Evolutionary conservation across 257 asterid species (phyloP), one percentile per base, ranked within the genome.

Genomic region (Paraleonurus japonicus): DNA sequence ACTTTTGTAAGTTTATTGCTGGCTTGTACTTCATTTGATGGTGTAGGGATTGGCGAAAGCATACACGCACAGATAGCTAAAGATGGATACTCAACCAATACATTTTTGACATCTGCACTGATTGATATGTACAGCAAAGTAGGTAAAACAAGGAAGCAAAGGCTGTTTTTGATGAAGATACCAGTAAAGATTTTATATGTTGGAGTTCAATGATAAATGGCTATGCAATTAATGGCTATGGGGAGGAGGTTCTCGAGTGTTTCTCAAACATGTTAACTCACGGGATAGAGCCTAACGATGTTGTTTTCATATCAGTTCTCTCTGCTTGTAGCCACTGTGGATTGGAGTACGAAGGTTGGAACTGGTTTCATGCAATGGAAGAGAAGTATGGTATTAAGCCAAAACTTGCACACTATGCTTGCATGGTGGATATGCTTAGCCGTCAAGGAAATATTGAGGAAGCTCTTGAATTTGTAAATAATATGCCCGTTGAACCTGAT

Each of bases 151-250:
- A 61, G 23, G 74, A 81, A 54, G 96, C 90, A 19, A 50, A 75
- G 80, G 62, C 85, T n/a, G 70, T 86, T 74, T 88, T 92, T 55
- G 67, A 78, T 58, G 92, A 80, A 78, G 85, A 50, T 76, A 80
- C 79, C 48, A 64, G 61, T 48, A 59, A 69, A 67, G 94, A 90
- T 78, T 84, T 88, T 48, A 75, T 92, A n/a, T 88, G 96, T 78
- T 92, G 98, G 98, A 92, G 98, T 76, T 92, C 98, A 27, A 89
- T 92, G 98, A 88, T 89, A 67, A 92, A 92, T 35, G 98, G 96
- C 4, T 88, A 85, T 43, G 92, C 92, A 19, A 76, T 88, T 53
- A 88, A 92, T 61, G 96, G 98, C 37, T 81, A 68, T 12, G 96
- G 96, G 16, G 81, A 85, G 35, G 89, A 89, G 75, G 95, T 86